Evolutionary conservation across 1,284 basidiomycete genomes (phyloP).

Genomic region (Thecaphora thlaspeos): DNA sequence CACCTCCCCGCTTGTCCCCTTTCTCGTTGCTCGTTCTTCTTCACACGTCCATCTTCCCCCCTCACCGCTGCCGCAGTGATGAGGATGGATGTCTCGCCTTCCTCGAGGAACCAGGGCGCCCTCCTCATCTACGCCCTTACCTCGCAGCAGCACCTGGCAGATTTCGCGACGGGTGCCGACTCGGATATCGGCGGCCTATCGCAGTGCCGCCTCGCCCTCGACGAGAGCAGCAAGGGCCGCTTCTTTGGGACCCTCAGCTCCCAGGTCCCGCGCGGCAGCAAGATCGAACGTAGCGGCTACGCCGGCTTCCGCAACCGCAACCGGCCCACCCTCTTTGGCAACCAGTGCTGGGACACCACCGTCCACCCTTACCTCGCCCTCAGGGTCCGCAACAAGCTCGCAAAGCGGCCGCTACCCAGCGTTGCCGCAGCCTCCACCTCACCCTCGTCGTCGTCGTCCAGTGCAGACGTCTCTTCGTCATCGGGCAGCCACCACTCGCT

Average conservation of each 20-base stretch:
- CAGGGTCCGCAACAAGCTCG: constrained; percentile 64
- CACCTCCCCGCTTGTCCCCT: no score
- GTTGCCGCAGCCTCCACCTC: constrained; percentile 4
- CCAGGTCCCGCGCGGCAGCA: constrained; percentile 52
- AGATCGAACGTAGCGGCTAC: constrained; percentile 60
- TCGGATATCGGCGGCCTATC: constrained; percentile 82
- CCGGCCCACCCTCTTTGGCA: constrained; percentile 71
- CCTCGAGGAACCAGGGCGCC: constrained; percentile 28
- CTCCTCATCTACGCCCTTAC: constrained; percentile 42
- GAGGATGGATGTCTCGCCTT: constrained; percentile 50
- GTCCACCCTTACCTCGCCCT: constrained; percentile 75
- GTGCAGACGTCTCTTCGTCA: not conserved
- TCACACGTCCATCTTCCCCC: no score
- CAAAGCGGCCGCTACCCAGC: constrained; percentile 22
- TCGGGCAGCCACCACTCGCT: constrained; percentile 8
- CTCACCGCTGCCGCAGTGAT: constrained; percentile 23
- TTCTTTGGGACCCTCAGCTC: constrained; percentile 58
- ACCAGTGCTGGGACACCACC: constrained; percentile 75
- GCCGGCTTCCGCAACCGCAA: constrained; percentile 77
- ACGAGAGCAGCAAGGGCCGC: constrained; percentile 42
- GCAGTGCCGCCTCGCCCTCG: constrained; percentile 58
- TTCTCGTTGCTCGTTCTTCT: no score
- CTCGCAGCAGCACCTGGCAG: constrained; percentile 25
- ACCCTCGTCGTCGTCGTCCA: not conserved
- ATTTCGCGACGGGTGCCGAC: constrained; percentile 74